Percentiles rank a stretch among this genome's conserved stretches.
Evolutionary conservation across 352 stramenopile species (phyloP).

Genomic region (Globisporangium perplexum): DNA sequence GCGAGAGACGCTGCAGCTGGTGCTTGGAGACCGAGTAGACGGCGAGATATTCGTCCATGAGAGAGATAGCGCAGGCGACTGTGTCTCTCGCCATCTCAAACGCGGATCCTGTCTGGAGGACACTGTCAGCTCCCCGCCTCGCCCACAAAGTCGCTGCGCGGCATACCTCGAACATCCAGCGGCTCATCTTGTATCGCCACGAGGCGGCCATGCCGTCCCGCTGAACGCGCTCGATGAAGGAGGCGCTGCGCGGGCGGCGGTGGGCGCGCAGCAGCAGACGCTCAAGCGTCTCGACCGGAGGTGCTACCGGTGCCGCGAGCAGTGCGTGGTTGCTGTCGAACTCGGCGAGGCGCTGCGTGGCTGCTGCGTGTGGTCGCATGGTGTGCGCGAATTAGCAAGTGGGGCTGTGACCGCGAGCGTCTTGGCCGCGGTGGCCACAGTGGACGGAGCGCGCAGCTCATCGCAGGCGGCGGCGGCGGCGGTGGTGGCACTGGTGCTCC

Average conservation of each 20-base stretch:
- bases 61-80: conserved; percentile 9
- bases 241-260: neutral
- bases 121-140: neutral
- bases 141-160: neutral
- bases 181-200: conserved; percentile 39
- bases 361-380: neutral
- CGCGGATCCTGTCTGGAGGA: conserved; percentile 7
- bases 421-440: too few relatives aligned
- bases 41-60: conserved; percentile 12
- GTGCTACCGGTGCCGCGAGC: neutral
- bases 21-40: conserved; percentile 11
- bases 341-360: neutral
- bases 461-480: too few relatives aligned
- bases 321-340: neutral
- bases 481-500: too few relatives aligned
- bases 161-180: conserved; percentile 45
- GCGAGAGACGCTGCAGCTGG: conserved; percentile 10
- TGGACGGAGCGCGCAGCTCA: too few relatives aligned
- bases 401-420: neutral
- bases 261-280: conserved; percentile 6
- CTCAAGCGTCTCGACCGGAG: conserved; percentile 10
- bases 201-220: conserved; percentile 31
- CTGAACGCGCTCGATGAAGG: conserved; percentile 29
- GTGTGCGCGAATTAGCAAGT: neutral
- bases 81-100: conserved; percentile 16